phyloP scores from a whole-genome alignment of 345 rosid genomes.

The Bruguiera parviflora region DNA sequence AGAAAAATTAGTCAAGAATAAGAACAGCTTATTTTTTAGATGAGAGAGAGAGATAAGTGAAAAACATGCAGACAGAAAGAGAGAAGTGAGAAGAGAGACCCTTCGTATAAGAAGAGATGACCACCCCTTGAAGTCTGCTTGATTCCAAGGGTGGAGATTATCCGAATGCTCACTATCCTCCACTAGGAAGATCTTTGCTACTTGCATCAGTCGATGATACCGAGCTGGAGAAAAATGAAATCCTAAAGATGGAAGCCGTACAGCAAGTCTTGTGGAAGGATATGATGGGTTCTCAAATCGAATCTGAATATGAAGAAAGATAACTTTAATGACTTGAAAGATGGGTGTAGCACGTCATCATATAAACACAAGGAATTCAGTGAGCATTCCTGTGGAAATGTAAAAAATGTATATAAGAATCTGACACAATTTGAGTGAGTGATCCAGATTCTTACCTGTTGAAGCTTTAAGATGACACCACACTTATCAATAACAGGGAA shows the following conservation, averaged over 20 bases:
- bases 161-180: constrained; percentile 52
- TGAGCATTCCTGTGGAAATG: background rate
- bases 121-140: constrained; percentile 98
- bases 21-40: background rate
- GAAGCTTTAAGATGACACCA: constrained; percentile 75
- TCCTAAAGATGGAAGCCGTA: constrained; percentile 80
- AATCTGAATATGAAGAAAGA: constrained; percentile 48
- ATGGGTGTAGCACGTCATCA: constrained; percentile 1
- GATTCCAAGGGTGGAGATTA: constrained; percentile 67
- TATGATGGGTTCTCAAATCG: constrained; percentile 68
- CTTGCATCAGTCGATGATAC: constrained; percentile 95
- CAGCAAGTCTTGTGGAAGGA: constrained; percentile 84
- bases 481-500: constrained; percentile 94
- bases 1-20: background rate
- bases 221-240: constrained; percentile 98
- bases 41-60: background rate
- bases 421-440: constrained; percentile 8
- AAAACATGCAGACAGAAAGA: background rate
- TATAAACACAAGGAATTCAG: background rate
- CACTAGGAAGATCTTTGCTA: constrained; percentile 65
- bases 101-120: constrained; percentile 68
- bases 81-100: constrained; percentile 38
- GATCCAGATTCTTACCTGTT: constrained; percentile 58
- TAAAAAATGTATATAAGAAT: background rate
- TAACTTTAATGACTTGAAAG: constrained; percentile 9